Base-by-base conservation (phyloP, 768 basidiomycete genomes). In the Exidia glandulosa region DNA sequence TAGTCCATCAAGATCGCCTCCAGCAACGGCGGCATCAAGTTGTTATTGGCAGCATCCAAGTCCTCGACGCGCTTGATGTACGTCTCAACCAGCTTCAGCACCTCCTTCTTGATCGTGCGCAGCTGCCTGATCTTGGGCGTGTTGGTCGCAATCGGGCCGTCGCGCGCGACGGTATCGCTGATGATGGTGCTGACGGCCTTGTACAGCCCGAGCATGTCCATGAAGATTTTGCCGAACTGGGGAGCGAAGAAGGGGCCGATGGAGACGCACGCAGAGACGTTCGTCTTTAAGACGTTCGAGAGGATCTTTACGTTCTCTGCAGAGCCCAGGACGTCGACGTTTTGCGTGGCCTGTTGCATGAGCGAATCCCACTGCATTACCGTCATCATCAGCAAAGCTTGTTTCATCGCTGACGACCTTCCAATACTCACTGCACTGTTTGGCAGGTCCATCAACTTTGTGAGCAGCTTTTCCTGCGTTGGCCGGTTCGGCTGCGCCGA, bases 71-170 rank as follows among this genome's bases (percentile, higher is more conserved):
- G 72, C 63, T 70, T 73, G 66, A 79, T 76, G 65, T 79, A 78
- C 3, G 75, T 77, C 64, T 79, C 78, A 59, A 78, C 76, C 30
- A 77, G 69, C 67, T 77, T 76, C 57, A 79, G 68, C 57, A 78
- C 75, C 67, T 79, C 78, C 69, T 79, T 79, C 70, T 79, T 79
- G 73, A 79, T 79, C 14, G 78, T 79, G 12, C 78, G 67, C 14
- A 79, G 68, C 1, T 71, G 68, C 55, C 78, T 70, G 32, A 79
- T 75, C 64, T 78, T 78, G 52, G 77, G 77, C 52, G 77, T 79
- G 66, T 75, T 76, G 36, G 77, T 79, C 19, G 77, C 77, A 63
- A 78, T 69, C 25, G 76, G 64, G 69, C 75, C 65, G 76, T 74
- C 60, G 67, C 64, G 57, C 12, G 74, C 76, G n/a, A 78, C 76